These are phyloP conservation scores for Arachis hypogaea DNA, from an alignment of 306 rosid species.

Conservation along the genomic window DNA sequence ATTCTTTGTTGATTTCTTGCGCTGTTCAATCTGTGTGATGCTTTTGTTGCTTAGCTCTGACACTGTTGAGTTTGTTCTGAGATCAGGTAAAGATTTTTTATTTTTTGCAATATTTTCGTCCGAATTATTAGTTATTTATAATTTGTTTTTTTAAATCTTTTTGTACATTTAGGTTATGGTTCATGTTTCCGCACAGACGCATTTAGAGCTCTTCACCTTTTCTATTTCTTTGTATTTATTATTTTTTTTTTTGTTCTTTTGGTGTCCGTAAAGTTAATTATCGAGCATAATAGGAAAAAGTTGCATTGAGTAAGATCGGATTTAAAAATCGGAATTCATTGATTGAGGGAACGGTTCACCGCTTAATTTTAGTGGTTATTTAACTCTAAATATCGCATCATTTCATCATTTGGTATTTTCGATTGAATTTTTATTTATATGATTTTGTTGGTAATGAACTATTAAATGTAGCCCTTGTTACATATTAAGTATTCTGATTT, in stretches of 20 bases:
- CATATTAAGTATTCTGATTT: neutral
- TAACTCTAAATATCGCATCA: neutral
- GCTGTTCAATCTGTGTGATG: slow-evolving; percentile 49
- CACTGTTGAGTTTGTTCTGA: slow-evolving; percentile 4
- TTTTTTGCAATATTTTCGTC: neutral
- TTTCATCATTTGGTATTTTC: slow-evolving; percentile 10
- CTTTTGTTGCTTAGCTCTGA: neutral
- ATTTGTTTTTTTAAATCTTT: neutral
- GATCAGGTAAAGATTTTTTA: neutral
- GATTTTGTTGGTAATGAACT: neutral
- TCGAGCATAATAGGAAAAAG: neutral
- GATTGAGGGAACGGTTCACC: neutral
- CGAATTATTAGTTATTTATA: neutral
- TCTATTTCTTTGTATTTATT: neutral
- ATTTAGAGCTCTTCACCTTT: neutral
- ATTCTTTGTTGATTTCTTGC: slow-evolving; percentile 18
- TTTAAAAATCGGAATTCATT: slow-evolving; percentile 12
- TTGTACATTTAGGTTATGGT: slow-evolving; percentile 24
- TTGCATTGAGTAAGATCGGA: slow-evolving; percentile 17
- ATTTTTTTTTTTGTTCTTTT: neutral
- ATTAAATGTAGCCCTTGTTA: slow-evolving; percentile 18
- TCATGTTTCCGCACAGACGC: slow-evolving; percentile 3
- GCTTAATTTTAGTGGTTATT: neutral
- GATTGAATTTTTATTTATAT: slow-evolving; percentile 9
- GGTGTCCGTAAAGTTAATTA: neutral